A percentile compares a stretch with the other conserved stretches of the same genome.
phyloP scores from a whole-genome alignment of 305 asterid species.

The Fraxinus ornus region DNA sequence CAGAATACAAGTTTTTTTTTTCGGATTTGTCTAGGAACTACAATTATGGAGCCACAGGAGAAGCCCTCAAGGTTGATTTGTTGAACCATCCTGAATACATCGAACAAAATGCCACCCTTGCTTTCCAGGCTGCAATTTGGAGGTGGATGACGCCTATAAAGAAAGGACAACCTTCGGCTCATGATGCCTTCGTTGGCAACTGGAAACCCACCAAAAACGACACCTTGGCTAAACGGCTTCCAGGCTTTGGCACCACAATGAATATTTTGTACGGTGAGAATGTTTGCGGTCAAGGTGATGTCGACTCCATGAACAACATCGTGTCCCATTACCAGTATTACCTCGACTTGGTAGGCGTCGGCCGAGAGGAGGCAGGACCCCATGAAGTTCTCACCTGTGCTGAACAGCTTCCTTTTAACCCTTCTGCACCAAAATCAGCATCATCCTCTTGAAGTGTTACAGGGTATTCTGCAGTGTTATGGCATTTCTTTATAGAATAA shows the following conservation, averaged over 20 bases:
- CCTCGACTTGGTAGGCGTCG: conserved; percentile 72
- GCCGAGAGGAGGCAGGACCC: conserved; percentile 75
- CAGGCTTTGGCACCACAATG: conserved; percentile 88
- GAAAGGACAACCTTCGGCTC: conserved; percentile 82
- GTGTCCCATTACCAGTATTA: conserved; percentile 68
- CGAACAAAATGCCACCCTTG: conserved; percentile 87
- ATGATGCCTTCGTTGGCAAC: conserved; percentile 61
- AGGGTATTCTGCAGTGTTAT: background rate
- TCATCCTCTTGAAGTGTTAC: conserved; percentile 35
- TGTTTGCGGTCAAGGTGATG: conserved; percentile 78
- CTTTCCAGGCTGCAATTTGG: conserved; percentile 78
- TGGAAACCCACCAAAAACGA: conserved; percentile 91
- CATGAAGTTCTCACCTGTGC: conserved; percentile 68
- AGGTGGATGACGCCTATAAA: conserved; percentile 76
- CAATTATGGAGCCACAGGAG: conserved; percentile 62
- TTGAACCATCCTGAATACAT: conserved; percentile 85
- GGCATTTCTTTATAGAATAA: background rate
- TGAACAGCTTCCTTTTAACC: conserved; percentile 62
- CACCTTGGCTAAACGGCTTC: conserved; percentile 62
- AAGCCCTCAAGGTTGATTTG: conserved; percentile 65
- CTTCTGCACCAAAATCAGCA: conserved; percentile 37
- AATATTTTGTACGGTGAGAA: conserved; percentile 67
- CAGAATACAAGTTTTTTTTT: background rate
- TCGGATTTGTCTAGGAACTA: conserved; percentile 54
- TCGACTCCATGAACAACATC: conserved; percentile 63